Conservation (phyloP, 306 rosid genomes). For the Rosa chinensis region DNA sequence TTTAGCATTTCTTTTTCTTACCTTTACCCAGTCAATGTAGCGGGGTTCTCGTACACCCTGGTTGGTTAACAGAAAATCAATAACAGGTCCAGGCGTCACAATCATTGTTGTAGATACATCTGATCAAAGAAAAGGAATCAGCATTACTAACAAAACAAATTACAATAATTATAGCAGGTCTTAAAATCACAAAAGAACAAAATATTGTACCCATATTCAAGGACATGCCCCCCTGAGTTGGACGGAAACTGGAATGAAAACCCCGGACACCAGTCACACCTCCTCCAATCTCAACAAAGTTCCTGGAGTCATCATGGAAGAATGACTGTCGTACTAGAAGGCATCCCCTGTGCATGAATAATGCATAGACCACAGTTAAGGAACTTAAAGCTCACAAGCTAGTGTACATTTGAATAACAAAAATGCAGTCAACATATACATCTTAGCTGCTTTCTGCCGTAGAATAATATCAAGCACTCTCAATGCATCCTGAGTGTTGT, state of each 20-base stretch:
- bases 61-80: constrained; percentile 69
- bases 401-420: constrained; percentile 19
- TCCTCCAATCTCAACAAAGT: constrained; percentile 74
- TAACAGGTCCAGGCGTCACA: constrained; percentile 76
- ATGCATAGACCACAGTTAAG: constrained; percentile 17
- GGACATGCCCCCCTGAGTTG: constrained; percentile 63
- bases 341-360: constrained; percentile 64
- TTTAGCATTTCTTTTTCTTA: constrained; percentile 30
- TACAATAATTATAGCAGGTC: constrained; percentile 3
- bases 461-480: constrained; percentile 78
- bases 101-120: constrained; percentile 89
- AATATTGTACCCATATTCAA: constrained; percentile 74
- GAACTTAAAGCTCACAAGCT: constrained; percentile 18
- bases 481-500: constrained; percentile 67
- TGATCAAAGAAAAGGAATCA: constrained; percentile 30
- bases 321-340: constrained; percentile 89
- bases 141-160: constrained; percentile 1
- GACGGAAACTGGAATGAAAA: constrained; percentile 81
- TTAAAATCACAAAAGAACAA: constrained; percentile 22
- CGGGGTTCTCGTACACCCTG: constrained; percentile 75
- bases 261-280: constrained; percentile 71
- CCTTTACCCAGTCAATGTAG: constrained; percentile 83
- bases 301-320: constrained; percentile 64
- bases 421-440: constrained; percentile 36
- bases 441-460: constrained; percentile 83